Base-by-base conservation (phyloP, 1,139 yeast genomes). In the Geotrichum histeridarum region DNA sequence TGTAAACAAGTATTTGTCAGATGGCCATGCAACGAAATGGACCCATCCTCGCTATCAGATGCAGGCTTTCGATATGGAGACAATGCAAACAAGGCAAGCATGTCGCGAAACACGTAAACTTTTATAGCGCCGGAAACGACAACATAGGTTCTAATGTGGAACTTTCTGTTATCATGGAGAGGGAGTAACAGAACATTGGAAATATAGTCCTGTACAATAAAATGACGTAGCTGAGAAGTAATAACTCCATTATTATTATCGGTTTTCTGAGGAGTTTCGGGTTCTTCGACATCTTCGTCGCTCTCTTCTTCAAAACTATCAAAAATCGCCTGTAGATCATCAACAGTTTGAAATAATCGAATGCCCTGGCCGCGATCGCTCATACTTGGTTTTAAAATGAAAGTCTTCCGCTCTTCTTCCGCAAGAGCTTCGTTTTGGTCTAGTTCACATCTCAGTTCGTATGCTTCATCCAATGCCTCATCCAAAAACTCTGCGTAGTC, bases 291-390 rank as follows among this genome's bases (percentile, higher is more conserved):
- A 8, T 78, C 84, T 42, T 81, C 87, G 35, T 76, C 79, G 1
- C 75, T 78, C 3, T 72, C 84, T 60, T 83, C 93, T 62, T 90
- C 96, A 69, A 89, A 89, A 6, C 86, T 82, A 64, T 93, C 86
- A 67, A 93, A 93, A 9, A 91, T 84, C 1, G 71, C 78, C 67
- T 91, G 97, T 53, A 93, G 73, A 62, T 90, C 95, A 11, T 82
- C 87, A 36, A 89, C 75, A 0, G 91, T 84, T 53, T 77, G 77
- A 72, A 93, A 93, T 0, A 93, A 70, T 49, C 96, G 74, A 46
- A 93, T 90, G 0, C 99, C 99, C 68, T 93, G 97, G 9, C 96
- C 99, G 66, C 93, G 84, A 65, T 93, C 99, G 64, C 95, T 86
- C 97, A 93, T 90, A 61, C 96, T 83, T 11, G 99, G 99, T 66